Evolutionary conservation across 108 stramenopile species (phyloP).

Genomic region (Skeletonema tropicum): DNA sequence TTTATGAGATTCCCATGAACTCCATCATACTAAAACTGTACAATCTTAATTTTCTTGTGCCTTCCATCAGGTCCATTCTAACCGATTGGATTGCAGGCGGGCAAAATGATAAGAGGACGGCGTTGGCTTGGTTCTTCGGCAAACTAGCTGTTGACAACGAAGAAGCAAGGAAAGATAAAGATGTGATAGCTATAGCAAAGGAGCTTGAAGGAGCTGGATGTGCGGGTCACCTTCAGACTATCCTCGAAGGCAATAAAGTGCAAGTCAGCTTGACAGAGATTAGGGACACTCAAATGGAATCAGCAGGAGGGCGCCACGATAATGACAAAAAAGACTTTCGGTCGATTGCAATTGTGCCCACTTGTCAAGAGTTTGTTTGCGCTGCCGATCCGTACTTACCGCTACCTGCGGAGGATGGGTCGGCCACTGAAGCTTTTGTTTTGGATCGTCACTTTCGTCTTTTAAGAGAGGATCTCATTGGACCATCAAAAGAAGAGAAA

Average conservation of each 20-base stretch:
- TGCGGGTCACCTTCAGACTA: background rate
- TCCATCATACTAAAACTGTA: background rate
- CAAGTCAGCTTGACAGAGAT: background rate
- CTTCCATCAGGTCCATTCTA: background rate
- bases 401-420: conserved; percentile 1
- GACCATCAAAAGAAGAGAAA: conserved; percentile 12
- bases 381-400: conserved; percentile 21
- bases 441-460: conserved; percentile 19
- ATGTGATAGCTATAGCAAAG: background rate
- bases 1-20: background rate
- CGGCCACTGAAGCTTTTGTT: conserved; percentile 10
- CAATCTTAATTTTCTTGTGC: background rate
- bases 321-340: conserved; percentile 22
- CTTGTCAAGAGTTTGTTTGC: conserved; percentile 17
- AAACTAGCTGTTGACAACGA: background rate
- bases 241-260: background rate
- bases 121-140: background rate
- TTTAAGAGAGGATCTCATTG: conserved; percentile 15
- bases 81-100: background rate
- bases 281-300: background rate
- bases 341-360: conserved; percentile 13
- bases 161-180: background rate
- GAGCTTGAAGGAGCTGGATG: background rate
- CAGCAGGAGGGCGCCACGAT: conserved; percentile 13
- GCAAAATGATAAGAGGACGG: background rate